Evolutionary conservation across 768 basidiomycete genomes (phyloP).

Genomic region (Kwoniella europaea): DNA sequence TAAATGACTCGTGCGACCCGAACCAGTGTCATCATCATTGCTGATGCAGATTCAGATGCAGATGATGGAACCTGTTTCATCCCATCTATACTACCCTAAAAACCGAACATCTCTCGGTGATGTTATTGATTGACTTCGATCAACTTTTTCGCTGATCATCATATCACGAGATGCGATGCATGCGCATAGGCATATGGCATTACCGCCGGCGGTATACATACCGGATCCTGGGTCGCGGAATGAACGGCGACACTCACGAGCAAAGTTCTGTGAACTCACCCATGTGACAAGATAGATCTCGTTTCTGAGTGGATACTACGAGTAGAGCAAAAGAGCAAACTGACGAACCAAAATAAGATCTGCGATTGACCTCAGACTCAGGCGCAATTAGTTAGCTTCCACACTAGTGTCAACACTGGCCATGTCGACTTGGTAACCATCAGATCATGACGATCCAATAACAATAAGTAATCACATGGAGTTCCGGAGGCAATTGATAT

Average conservation of each 20-base stretch:
- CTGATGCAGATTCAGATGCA: neutral
- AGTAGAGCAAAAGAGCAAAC: neutral
- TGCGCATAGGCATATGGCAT: neutral
- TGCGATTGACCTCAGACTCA: neutral
- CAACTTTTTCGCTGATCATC: neutral
- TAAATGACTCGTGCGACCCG: neutral
- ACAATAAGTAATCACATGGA: neutral
- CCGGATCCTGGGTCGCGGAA: neutral
- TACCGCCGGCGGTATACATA: neutral
- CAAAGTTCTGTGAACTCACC: neutral
- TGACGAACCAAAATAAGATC: neutral
- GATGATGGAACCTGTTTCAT: neutral
- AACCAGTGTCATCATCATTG: neutral
- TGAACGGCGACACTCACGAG: neutral
- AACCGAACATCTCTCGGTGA: neutral
- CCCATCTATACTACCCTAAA: neutral
- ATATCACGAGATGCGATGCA: neutral
- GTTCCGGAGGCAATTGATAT: neutral
- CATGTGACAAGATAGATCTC: neutral
- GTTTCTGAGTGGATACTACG: neutral
- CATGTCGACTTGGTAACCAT: slow-evolving; percentile 5
- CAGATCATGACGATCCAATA: neutral
- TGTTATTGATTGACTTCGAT: neutral
- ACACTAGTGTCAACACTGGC: neutral
- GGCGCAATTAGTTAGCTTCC: slow-evolving; percentile 4